Base-by-base conservation (phyloP, 441 rosid species). In the Sinapis alba region DNA sequence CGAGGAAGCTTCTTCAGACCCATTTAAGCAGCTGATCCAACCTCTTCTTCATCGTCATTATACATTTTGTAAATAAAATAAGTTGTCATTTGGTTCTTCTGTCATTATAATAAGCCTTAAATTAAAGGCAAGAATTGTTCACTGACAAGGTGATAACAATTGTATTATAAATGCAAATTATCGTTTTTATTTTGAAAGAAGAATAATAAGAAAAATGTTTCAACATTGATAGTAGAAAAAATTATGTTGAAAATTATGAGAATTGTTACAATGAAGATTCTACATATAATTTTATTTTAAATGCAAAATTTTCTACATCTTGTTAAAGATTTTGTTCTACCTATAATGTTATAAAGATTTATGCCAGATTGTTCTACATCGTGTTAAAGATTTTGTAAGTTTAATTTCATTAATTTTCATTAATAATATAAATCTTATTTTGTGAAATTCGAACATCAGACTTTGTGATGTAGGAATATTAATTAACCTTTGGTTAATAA, bases 1-100 rank as follows among this genome's bases (percentile, higher is more conserved):
- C 97, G 16, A 85, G 82, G 24, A 87, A 86, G 73, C 77, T 88
- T 80, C 84, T 90, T 85, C 89, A 88, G 74, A 80, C 85, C 30
- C 81, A 88, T 85, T 79, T 87, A 32, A 73, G 75, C 53, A 75
- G 50, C 47, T 78, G 59, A 78, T 12, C 38, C 24, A 56, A 43
- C 30, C 66, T 69, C 47, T 76, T 71, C 76, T 23, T 71, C 72
- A 59, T 59, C 36, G 21, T 65, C 72, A 20, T 47, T 20, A 32
- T 60, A 65, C 62, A 65, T 24, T 66, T 61, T 51, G 57, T 67
- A 16, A 28, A 62, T 62, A 26, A 27, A n/a, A 69, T n/a, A 60
- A 70, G 62, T 12, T 15, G 38, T 28, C 60, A 69, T 54, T 68
- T 61, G 47, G 43, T 61, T 19, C 54, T 53, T 75, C 16, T 62